Base-by-base conservation (phyloP, 352 stramenopile genomes). In the Thalassiosira pacifica region DNA sequence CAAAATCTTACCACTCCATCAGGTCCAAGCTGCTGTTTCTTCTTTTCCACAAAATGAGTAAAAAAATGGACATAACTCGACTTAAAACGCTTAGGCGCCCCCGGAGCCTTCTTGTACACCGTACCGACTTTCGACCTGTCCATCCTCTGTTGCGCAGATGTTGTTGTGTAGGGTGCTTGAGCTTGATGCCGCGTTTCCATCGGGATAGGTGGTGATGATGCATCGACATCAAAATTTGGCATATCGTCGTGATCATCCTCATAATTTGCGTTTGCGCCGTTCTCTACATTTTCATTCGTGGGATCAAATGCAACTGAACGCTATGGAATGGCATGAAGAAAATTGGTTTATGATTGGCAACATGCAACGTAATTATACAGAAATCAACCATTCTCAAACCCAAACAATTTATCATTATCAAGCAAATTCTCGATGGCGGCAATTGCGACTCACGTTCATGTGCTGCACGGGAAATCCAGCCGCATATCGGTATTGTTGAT, bases 11-110 rank as follows among this genome's bases (percentile, higher is more conserved):
- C 76, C 76, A 59, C 31, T 84, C 67, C 68, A 79, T 60, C 67
- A 26, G 66, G 19, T 26, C 68, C 67, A 40, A 74, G 19, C 32
- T 65, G 10, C 22, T 87, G 31, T 40, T 79, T 78, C 26, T 83
- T 83, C 40, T 60, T 79, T 22, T 76, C 55, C 31, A 75, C 19
- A 70, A 75, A 79, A 48, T 82, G 22, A 13, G 60, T 83, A 27
- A 83, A 87, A 31, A 87, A 87, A 52, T 79, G 74, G 24, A 87
- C 70, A 60, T 87, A 87, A 55, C 79, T 87, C 16, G 79, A 87
- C 24, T 83, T 87, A 53, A 82, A 87, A 4, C 79, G 63, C 57
- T 87, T 87, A 4, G 79, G 79, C 26, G 73, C 79, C 18, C 63
- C 67, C 1, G 79, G 79, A 31, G 70, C 72, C 65, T 83, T 87